These are phyloP conservation scores for Chloranthus sessilifolius DNA, from an alignment of 164 flowering plant genomes.

Conservation along the genomic window DNA sequence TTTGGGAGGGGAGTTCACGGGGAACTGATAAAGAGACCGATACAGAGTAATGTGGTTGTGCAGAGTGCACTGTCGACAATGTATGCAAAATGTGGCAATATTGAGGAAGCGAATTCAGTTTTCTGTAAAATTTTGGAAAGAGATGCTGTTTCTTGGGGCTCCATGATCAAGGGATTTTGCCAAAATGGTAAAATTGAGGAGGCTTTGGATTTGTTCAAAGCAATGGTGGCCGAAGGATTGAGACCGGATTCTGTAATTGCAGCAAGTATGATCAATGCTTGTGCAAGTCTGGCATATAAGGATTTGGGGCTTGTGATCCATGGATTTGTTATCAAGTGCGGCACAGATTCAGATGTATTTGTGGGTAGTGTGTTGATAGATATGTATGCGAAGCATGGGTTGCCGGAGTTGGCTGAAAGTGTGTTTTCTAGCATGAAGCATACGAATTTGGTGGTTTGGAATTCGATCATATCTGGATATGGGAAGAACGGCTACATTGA, in stretches of 20 bases:
- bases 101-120: slow-evolving; percentile 35
- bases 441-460: slow-evolving; percentile 54
- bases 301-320: slow-evolving; percentile 36
- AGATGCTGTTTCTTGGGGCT: slow-evolving; percentile 50
- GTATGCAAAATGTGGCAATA: slow-evolving; percentile 42
- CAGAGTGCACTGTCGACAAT: slow-evolving; percentile 48
- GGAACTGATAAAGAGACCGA: slow-evolving; percentile 39
- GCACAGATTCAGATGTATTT: slow-evolving; percentile 30
- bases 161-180: slow-evolving; percentile 47
- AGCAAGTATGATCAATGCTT: slow-evolving; percentile 33
- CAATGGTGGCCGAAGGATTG: slow-evolving; percentile 28
- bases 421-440: slow-evolving; percentile 35
- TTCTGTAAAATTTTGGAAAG: slow-evolving; percentile 28
- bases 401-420: slow-evolving; percentile 27
- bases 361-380: slow-evolving; percentile 45
- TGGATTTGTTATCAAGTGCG: slow-evolving; percentile 40
- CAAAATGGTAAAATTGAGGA: slow-evolving; percentile 30
- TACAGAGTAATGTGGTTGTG: slow-evolving; percentile 25
- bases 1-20: slow-evolving; percentile 48
- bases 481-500: slow-evolving; percentile 34
- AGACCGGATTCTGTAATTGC: slow-evolving; percentile 39
- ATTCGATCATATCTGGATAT: slow-evolving; percentile 46
- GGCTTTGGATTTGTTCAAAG: slow-evolving; percentile 29
- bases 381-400: slow-evolving; percentile 46
- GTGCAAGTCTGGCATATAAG: slow-evolving; percentile 27